phyloP scores from a whole-genome alignment of 495 filamentous ascomycete genomes.

The Astrocystis sublimbata region DNA sequence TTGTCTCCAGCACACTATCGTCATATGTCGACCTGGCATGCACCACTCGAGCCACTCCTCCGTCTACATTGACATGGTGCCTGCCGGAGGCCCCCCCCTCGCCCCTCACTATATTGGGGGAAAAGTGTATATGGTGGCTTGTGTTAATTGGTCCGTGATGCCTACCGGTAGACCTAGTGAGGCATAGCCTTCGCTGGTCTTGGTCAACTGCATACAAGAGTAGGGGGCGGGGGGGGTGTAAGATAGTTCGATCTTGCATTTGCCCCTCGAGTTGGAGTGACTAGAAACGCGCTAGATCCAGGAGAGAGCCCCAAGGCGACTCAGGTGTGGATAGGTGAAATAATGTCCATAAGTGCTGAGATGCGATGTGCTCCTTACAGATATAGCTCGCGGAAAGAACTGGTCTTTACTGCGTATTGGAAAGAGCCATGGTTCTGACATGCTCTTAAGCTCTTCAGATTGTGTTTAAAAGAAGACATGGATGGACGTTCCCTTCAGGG shows the following conservation, averaged over 20 bases:
- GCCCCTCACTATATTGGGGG: slow-evolving; percentile 1
- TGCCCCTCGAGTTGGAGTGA: not conserved
- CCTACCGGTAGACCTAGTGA: not conserved
- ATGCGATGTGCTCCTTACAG: not conserved
- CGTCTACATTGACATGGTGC: not conserved
- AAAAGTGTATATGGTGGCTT: not conserved
- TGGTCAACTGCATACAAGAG: not conserved
- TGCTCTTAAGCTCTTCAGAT: no score
- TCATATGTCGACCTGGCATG: not conserved
- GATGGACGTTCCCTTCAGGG: no score
- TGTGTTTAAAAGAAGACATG: no score
- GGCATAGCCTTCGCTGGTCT: not conserved
- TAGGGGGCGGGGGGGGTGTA: not conserved
- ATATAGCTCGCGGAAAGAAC: no score
- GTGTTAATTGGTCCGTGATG: slow-evolving; percentile 1
- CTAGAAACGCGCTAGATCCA: not conserved
- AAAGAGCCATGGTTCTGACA: no score
- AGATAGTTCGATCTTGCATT: not conserved
- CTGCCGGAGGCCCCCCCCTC: not conserved
- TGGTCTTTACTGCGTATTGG: no score
- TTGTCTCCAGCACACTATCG: slow-evolving; percentile 5
- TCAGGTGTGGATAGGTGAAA: not conserved
- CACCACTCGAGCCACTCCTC: not conserved
- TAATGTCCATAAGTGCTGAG: not conserved
- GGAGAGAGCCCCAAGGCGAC: no score